These are phyloP conservation scores for Chionographis japonica DNA, from an alignment of 106 monocot species.

Conservation along the genomic window DNA sequence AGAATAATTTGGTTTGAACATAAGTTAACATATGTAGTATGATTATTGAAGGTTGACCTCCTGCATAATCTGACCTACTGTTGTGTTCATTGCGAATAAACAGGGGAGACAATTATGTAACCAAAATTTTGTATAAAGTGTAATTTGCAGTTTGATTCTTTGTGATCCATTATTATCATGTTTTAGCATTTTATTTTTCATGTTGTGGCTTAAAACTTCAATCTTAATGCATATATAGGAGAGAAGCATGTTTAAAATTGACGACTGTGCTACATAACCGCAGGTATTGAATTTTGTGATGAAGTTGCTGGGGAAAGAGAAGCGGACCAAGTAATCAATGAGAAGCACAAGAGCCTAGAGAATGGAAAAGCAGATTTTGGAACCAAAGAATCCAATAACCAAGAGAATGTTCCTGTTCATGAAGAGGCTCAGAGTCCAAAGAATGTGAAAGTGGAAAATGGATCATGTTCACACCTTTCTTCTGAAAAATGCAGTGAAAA, in stretches of 20 bases:
- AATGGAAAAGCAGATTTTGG: constrained; percentile 13
- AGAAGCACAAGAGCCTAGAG: constrained; percentile 5
- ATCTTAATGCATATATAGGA: not conserved
- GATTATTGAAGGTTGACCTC: not conserved
- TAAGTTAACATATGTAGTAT: not conserved
- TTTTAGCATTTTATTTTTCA: too few species aligned
- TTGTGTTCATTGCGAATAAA: too few species aligned
- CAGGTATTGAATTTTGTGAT: constrained; percentile 13
- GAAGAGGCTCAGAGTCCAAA: not conserved
- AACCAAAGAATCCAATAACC: not conserved
- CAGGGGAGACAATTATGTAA: too few species aligned
- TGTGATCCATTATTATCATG: too few species aligned
- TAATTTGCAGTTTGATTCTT: too few species aligned
- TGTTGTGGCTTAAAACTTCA: not conserved
- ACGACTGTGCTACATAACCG: not conserved
- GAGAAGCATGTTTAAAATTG: not conserved
- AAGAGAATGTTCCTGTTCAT: not conserved
- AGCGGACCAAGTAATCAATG: not conserved
- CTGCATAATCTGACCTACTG: too few species aligned
- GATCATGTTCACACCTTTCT: constrained; percentile 7
- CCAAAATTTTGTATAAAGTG: too few species aligned
- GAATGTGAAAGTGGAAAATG: constrained; percentile 11
- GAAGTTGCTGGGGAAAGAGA: not conserved
- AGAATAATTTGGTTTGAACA: not conserved
- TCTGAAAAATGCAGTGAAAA: constrained; percentile 6